These are phyloP conservation scores for Vitis cinerea DNA, from an alignment of 164 flowering plant genomes.

Conservation along the genomic window DNA sequence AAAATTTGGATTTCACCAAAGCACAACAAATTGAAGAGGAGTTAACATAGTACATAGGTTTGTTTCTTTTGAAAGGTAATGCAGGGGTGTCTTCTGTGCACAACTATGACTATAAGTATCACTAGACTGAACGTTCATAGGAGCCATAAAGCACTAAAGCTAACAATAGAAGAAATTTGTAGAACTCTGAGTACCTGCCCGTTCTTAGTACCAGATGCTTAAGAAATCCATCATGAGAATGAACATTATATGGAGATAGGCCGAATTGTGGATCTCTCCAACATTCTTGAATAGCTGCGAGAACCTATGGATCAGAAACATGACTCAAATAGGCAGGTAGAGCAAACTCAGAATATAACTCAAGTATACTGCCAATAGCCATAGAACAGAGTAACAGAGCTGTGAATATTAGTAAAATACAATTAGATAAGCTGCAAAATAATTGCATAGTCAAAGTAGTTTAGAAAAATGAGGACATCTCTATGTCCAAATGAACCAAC, in stretches of 20 bases:
- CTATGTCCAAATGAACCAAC: neutral
- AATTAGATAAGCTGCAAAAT: neutral
- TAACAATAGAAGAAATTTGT: neutral
- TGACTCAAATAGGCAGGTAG: constrained; percentile 11
- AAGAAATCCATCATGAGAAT: constrained; percentile 79
- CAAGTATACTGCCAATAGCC: neutral
- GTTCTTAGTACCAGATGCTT: constrained; percentile 89
- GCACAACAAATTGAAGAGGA: neutral
- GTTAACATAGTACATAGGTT: neutral
- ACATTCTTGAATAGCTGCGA: constrained; percentile 66
- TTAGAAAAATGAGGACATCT: neutral
- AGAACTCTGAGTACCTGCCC: constrained; percentile 62
- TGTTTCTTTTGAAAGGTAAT: neutral
- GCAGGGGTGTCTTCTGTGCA: neutral
- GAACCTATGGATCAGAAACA: constrained; percentile 57
- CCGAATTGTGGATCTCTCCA: constrained; percentile 77
- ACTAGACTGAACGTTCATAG: no score
- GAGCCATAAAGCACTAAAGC: no score
- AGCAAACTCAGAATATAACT: neutral
- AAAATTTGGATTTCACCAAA: neutral
- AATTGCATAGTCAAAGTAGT: neutral
- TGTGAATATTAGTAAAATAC: neutral
- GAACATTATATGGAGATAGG: constrained; percentile 79
- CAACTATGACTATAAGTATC: neutral
- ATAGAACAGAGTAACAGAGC: neutral